Base-by-base conservation (phyloP, 441 rosid genomes). In the Arabidopsis hybrid region DNA sequence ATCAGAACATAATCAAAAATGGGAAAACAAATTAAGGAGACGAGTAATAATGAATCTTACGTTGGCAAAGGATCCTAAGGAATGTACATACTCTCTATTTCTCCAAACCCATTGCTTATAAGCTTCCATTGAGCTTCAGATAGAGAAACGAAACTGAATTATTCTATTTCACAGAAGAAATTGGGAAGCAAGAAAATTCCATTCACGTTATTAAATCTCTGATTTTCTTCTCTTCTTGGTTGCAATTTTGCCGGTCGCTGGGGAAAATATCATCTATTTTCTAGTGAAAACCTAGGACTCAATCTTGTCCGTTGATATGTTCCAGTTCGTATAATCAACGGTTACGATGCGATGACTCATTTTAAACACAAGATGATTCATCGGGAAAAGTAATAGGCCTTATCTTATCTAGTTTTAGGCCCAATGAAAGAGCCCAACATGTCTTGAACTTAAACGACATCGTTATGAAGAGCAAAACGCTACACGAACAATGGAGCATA, bases 81-180 rank as follows among this genome's bases (percentile, higher is more conserved):
- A 89, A 82, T 90, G 95, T 39, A 93, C 95, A 75, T 86, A 88
- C 69, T 89, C 99, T 82, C 78, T 90, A 64, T 93, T 91, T 69
- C 82, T 90, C 81, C 95, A 85, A 60, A 95, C 91, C 98, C 99
- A 93, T 74, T 80, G 78, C 90, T 86, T 93, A 76, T 95, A 95
- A 69, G 89, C 89, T 68, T 91, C 99, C 98, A 95, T 91, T 69
- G 71, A 69, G 45, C 59, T 55, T 60, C 53, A 43, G 6, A 53
- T 5, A 14, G 10, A 43, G 66, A 80, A 79, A 38, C 77, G 5
- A 77, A 80, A 56, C 74, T 12, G 0, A 43, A 16, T 55, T 47
- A 0, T n/a, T 46, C 60, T 36, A 62, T 6, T 55, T 61, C 34
- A 38, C 36, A 55, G 49, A 57, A 26, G 60, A 36, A 40, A 46